Conservation (phyloP, 1,139 yeast species). For the Arxiozyma slooffiae region DNA sequence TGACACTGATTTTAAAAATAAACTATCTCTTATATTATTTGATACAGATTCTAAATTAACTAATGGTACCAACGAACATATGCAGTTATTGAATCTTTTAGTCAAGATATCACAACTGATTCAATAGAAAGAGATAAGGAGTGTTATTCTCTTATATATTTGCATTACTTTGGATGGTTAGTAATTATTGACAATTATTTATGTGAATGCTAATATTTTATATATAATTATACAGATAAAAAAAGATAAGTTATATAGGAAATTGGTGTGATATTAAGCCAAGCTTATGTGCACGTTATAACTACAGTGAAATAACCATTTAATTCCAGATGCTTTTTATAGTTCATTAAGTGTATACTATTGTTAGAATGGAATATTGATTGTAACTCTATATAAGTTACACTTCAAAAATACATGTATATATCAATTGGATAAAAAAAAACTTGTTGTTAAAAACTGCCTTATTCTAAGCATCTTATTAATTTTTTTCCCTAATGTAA, state of each 20-base stretch:
- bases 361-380: not conserved
- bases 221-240: not conserved
- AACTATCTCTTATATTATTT: conserved; percentile 55
- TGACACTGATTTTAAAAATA: conserved; percentile 49
- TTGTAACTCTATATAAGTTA: too few species aligned
- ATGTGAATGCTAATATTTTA: conserved; percentile 1
- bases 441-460: not conserved
- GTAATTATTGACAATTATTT: not conserved
- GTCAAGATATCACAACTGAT: conserved; percentile 42
- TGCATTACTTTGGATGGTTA: not conserved
- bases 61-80: conserved; percentile 85
- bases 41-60: conserved; percentile 66
- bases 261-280: not conserved
- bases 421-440: not conserved
- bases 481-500: too few species aligned
- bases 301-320: not conserved
- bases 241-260: conserved; percentile 5
- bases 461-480: too few species aligned
- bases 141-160: not conserved
- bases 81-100: conserved; percentile 66
- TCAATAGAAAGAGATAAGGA: not conserved
- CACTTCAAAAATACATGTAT: too few species aligned
- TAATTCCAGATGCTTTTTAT: too few species aligned
- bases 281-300: too few species aligned
- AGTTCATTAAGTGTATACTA: not conserved